Evolutionary conservation across 148 eudicot species (phyloP), one percentile per base, ranked within the genome.

Genomic region (Bassia scoparia): DNA sequence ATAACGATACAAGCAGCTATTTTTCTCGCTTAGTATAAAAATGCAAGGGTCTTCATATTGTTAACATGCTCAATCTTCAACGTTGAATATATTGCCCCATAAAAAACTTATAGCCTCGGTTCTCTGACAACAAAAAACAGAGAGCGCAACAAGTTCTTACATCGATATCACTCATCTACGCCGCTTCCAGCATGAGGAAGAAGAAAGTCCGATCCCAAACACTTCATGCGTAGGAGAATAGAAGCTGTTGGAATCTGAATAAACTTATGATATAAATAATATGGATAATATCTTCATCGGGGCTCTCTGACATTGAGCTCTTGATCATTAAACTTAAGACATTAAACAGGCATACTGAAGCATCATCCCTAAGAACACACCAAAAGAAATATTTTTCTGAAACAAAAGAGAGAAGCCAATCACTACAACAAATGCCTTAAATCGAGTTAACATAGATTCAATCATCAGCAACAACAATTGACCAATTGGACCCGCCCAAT

Each of bases 121-220:
- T 38, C n/a, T 31, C 58, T n/a, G 27, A n/a, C n/a, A n/a, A n/a
- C n/a, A 74, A 58, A 56, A 18, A 69, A 52, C 23, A 78, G 64
- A 54, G 44, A 54, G 41, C n/a, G 31, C 31, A 50, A 44, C n/a
- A 60, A 52, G 33, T 21, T n/a, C 59, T 30, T 56, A 89, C 98
- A 82, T 84, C 99, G 89, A 81, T 78, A 95, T 95, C 96, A 92
- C 71, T 95, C 99, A 61, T 95, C 99, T 70, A 95, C n/a, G 87
- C 68, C 90, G 86, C 77, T 95, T 95, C n/a, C 61, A 95, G 88
- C 83, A 88, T n/a, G n/a, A n/a, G n/a, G 81, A 71, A 90, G 90
- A 43, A 95, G 96, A 73, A 95, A 95, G 75, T 90, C 90, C 80
- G 90, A 72, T 80, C 86, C 63, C 85, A 86, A 55, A 92, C 97